Conservation (phyloP, 805 yeast species). For the Hanseniaspora thailandica region DNA sequence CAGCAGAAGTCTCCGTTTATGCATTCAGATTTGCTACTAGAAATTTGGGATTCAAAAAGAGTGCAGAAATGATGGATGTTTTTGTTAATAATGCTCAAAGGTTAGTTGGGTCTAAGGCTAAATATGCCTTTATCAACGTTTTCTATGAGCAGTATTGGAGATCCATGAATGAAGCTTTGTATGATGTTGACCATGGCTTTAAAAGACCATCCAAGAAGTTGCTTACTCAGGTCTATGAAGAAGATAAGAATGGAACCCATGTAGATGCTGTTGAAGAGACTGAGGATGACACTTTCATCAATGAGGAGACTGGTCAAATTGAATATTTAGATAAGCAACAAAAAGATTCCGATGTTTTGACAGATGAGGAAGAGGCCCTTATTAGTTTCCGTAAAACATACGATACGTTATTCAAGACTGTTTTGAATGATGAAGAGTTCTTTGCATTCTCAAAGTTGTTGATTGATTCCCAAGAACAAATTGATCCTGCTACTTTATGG, state of each 20-base stretch:
- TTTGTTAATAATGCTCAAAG: not conserved
- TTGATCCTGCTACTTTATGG: not conserved
- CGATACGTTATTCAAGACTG: not conserved
- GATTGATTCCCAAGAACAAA: not conserved
- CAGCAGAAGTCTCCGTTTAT: not conserved
- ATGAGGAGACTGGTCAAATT: not conserved
- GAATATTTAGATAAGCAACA: too few species aligned
- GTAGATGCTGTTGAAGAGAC: not conserved
- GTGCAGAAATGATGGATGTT: not conserved
- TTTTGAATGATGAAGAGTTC: not conserved
- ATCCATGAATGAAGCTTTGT: not conserved
- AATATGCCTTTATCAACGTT: not conserved
- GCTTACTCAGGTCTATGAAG: not conserved
- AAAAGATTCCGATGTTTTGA: too few species aligned
- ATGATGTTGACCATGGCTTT: not conserved
- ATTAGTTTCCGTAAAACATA: not conserved
- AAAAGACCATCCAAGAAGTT: not conserved
- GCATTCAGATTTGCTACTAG: constrained; percentile 5
- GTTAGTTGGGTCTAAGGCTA: not conserved
- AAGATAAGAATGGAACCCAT: not conserved
- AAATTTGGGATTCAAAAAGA: not conserved
- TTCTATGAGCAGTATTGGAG: not conserved
- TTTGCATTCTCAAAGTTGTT: not conserved
- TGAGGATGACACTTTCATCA: not conserved
- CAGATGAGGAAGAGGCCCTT: not conserved